Conservation (phyloP, 2,329 filamentous ascomycete species). For the Amphichorda felina region DNA sequence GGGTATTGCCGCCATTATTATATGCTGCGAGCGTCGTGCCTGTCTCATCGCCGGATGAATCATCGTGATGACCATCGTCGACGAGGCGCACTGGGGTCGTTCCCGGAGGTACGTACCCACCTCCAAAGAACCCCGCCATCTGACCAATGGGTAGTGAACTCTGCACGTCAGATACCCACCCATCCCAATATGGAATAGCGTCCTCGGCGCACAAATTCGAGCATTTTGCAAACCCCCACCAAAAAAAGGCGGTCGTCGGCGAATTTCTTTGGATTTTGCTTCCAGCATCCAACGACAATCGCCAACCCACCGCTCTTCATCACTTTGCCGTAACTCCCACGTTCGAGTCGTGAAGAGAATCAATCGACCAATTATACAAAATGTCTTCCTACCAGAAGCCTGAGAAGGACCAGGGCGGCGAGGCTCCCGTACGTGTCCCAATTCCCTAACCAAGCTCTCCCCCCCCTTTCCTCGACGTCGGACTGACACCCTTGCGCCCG, state of each 20-base stretch:
- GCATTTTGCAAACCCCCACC: slow-evolving; percentile 7
- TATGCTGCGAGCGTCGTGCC: slow-evolving; percentile 22
- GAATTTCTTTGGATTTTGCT: slow-evolving; percentile 8
- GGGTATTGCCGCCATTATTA: no score
- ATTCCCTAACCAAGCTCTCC: background rate
- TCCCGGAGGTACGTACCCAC: slow-evolving; percentile 6
- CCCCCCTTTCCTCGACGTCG: background rate
- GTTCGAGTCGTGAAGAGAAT: slow-evolving; percentile 72
- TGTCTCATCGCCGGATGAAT: slow-evolving; percentile 25
- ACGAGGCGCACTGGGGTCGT: background rate
- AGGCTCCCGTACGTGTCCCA: slow-evolving; percentile 59
- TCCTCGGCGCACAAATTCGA: slow-evolving; percentile 6
- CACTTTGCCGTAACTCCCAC: slow-evolving; percentile 65
- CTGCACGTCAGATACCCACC: no score
- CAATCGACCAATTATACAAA: slow-evolving; percentile 23
- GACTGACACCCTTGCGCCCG: slow-evolving; percentile 4
- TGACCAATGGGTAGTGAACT: slow-evolving; percentile 5
- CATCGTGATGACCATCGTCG: slow-evolving; percentile 12
- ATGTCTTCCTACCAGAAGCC: slow-evolving; percentile 87
- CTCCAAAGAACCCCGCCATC: background rate
- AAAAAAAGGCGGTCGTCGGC: slow-evolving; percentile 7
- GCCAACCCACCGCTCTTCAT: slow-evolving; percentile 40
- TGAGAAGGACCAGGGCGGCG: slow-evolving; percentile 86
- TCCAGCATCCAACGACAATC: slow-evolving; percentile 10
- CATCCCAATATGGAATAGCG: slow-evolving; percentile 8